These are phyloP conservation scores for Blastobotrys chiropterorum DNA, from an alignment of 805 yeast species.

Conservation along the genomic window DNA sequence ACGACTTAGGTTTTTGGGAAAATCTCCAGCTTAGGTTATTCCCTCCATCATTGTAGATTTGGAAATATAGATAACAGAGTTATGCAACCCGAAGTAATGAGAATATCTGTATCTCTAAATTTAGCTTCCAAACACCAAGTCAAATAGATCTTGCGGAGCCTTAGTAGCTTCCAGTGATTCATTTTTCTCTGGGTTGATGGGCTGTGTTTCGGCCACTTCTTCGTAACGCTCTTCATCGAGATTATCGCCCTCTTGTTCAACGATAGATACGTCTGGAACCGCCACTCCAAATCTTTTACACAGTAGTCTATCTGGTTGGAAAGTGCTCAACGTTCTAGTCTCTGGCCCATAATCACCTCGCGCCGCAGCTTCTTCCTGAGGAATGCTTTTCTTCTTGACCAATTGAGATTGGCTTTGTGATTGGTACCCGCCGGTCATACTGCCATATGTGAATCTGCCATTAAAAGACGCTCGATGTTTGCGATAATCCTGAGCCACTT, in stretches of 20 bases:
- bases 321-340: slow-evolving; percentile 16
- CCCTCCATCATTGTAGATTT: slow-evolving; percentile 4
- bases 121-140: slow-evolving; percentile 20
- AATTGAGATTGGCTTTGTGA: slow-evolving; percentile 4
- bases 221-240: background rate
- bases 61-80: background rate
- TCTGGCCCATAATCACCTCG: slow-evolving; percentile 21
- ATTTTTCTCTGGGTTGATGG: slow-evolving; percentile 15
- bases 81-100: background rate
- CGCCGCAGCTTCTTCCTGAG: slow-evolving; percentile 19
- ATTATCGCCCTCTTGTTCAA: background rate
- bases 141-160: slow-evolving; percentile 22
- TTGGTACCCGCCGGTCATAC: slow-evolving; percentile 22
- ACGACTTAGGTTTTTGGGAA: slow-evolving; percentile 30
- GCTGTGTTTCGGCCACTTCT: slow-evolving; percentile 2
- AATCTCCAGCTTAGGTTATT: slow-evolving; percentile 20
- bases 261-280: slow-evolving; percentile 6
- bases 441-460: slow-evolving; percentile 10
- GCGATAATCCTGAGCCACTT: background rate
- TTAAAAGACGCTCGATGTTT: background rate
- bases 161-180: slow-evolving; percentile 15
- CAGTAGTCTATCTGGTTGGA: slow-evolving; percentile 21
- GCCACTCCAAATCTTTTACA: slow-evolving; percentile 24
- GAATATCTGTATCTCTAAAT: background rate
- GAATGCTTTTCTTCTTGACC: slow-evolving; percentile 3